Percentiles rank a stretch among this genome's conserved stretches.
Conservation (phyloP, 2,329 filamentous ascomycete species). For the Talaromyces sp. region DNA sequence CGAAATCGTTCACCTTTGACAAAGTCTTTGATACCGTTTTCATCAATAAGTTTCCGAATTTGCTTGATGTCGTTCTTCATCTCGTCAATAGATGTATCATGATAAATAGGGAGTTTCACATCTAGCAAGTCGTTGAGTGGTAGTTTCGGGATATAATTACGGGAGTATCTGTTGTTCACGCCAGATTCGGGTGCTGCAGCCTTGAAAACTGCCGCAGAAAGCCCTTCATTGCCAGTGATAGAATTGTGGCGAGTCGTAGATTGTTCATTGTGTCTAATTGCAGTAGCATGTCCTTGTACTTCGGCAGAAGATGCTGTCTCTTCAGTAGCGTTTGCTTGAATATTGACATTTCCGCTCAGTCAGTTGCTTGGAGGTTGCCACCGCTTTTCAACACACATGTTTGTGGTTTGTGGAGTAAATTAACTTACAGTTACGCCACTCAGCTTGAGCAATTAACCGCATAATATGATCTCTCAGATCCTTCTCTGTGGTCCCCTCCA, state of each 20-base stretch:
- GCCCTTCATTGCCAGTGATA: no score
- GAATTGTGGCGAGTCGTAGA: no score
- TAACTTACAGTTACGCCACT: neutral
- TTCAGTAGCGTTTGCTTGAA: neutral
- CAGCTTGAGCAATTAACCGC: neutral
- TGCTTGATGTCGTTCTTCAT: neutral
- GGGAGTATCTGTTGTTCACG: neutral
- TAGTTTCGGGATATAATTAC: neutral
- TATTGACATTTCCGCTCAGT: neutral
- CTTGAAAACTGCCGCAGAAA: neutral
- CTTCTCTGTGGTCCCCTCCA: neutral
- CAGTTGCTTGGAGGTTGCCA: neutral
- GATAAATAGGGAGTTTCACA: neutral
- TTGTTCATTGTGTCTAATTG: no score
- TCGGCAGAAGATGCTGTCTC: neutral
- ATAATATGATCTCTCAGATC: neutral
- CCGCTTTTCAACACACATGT: neutral
- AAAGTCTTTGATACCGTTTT: neutral
- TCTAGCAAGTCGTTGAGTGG: neutral
- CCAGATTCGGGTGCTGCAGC: neutral
- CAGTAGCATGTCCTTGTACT: neutral
- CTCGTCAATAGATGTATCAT: neutral
- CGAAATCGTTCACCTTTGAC: neutral
- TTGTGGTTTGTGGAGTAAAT: neutral
- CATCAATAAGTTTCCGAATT: neutral